Conservation (phyloP, 495 filamentous ascomycete genomes). For the Cetradonia linearis region DNA sequence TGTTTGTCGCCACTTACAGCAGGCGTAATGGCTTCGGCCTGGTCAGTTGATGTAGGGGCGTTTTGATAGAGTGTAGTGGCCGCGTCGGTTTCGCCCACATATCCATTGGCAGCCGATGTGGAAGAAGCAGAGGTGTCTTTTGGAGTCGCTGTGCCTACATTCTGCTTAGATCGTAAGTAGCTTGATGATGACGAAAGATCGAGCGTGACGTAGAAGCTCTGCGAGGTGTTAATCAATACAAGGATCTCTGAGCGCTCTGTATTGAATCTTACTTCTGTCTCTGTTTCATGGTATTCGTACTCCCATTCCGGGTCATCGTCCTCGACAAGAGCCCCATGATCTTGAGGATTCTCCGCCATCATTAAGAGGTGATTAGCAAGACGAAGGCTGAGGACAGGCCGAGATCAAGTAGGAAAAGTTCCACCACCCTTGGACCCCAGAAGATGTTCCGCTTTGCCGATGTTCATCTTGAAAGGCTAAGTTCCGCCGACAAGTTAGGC, state of each 20-base stretch:
- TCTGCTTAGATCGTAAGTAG: conserved; percentile 30
- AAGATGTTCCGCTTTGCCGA: background rate
- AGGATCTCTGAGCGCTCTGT: background rate
- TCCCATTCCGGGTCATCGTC: conserved; percentile 46
- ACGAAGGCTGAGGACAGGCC: too few relatives aligned
- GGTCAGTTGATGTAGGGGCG: background rate
- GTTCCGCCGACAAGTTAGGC: background rate
- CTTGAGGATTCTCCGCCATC: background rate
- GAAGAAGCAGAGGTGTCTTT: background rate
- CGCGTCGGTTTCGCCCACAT: conserved; percentile 8
- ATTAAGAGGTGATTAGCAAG: too few relatives aligned
- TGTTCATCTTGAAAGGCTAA: background rate
- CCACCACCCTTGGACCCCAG: background rate
- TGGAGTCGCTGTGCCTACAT: conserved; percentile 14
- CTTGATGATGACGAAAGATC: conserved; percentile 38
- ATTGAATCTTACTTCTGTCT: conserved; percentile 41
- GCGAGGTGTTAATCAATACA: conserved; percentile 19
- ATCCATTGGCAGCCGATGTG: background rate
- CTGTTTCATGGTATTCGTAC: conserved; percentile 50
- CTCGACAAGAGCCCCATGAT: background rate
- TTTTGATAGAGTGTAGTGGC: conserved; percentile 7
- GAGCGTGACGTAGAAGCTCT: conserved; percentile 48
- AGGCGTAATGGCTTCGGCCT: background rate
- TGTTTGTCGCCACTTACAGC: background rate
- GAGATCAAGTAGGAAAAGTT: conserved; percentile 5